Evolutionary conservation across 148 eudicot species (phyloP).

Genomic region (Silene uniflora): DNA sequence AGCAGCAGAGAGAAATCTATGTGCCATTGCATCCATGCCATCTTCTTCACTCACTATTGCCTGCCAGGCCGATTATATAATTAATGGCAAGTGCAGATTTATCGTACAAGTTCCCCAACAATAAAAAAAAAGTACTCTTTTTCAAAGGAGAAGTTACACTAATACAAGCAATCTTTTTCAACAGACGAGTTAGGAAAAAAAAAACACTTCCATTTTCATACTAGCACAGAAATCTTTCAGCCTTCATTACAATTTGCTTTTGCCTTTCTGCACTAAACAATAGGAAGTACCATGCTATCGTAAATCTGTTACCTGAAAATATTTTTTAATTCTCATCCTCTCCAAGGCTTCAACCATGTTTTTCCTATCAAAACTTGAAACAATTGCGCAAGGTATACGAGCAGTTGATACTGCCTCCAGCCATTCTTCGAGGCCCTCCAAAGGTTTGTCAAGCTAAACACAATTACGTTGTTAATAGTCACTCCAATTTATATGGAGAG

Average conservation of each 20-base stretch:
- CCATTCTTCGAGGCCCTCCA: slow-evolving; percentile 87
- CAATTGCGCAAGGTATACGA: slow-evolving; percentile 92
- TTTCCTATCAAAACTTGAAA: slow-evolving; percentile 77
- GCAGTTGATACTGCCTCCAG: slow-evolving; percentile 82
- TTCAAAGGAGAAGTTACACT: too few relatives aligned
- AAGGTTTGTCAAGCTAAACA: slow-evolving; percentile 69
- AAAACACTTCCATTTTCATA: background rate
- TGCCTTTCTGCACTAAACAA: background rate
- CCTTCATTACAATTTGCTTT: background rate
- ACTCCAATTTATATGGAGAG: background rate
- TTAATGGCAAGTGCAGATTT: background rate
- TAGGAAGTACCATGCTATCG: background rate
- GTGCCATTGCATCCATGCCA: slow-evolving; percentile 94
- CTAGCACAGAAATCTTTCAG: background rate
- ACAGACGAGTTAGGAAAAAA: background rate
- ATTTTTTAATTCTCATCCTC: slow-evolving; percentile 73
- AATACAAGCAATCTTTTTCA: background rate
- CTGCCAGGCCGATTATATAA: slow-evolving; percentile 38
- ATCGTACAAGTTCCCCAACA: background rate
- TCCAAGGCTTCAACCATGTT: slow-evolving; percentile 65
- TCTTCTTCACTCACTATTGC: slow-evolving; percentile 89
- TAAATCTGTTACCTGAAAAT: slow-evolving; percentile 59
- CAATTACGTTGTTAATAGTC: background rate
- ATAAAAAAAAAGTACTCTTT: too few relatives aligned
- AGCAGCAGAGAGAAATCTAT: slow-evolving; percentile 89